Evolutionary conservation across 768 basidiomycete genomes (phyloP), one percentile per base, ranked within the genome.

Genomic region (Suillus subalutaceus): DNA sequence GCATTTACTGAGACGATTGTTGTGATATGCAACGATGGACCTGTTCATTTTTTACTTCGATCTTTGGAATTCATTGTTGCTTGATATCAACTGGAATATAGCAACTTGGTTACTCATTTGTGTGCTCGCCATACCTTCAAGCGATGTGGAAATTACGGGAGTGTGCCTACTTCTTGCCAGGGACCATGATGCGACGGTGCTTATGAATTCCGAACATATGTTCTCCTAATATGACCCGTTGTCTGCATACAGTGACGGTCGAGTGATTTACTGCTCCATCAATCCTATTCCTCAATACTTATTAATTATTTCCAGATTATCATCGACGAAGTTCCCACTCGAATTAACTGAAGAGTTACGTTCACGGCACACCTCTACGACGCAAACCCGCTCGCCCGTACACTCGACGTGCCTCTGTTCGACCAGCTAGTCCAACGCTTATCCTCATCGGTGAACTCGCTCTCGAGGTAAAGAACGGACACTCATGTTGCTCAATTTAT

Each of bases 11-110:
- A 41, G 38, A 59, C 9, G 23, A 41, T 59, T 52, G 58, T 59
- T 59, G 57, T 58, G 23, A 15, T 12, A n/a, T 40, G 15, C 57
- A 40, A 41, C 40, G 16, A 59, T 26, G 38, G 58, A 59, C 58
- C 41, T 58, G 46, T 58, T 59, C 48, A 50, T 50, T 16, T 52
- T 53, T 53, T 16, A 16, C 15, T 53, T 53, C 26, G 16, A 26
- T 26, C 4, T 52, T 26, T 15, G 50, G 48, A 26, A 53, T 6
- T 53, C 20, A 26, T 53, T 26, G 52, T 16, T 30, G 52, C 18
- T 53, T 6, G 1, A 16, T 30, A 10, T 53, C 12, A 48, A 23
- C 48, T 50, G 48, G 48, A 50, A 50, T 50, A 50, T 50, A 50
- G 6, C 23, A 26, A 23, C 48, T 50, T 50, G 13, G 48, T 23